Base-by-base conservation (phyloP, 2,329 filamentous ascomycete species). In the Phyllosticta ampelicida region DNA sequence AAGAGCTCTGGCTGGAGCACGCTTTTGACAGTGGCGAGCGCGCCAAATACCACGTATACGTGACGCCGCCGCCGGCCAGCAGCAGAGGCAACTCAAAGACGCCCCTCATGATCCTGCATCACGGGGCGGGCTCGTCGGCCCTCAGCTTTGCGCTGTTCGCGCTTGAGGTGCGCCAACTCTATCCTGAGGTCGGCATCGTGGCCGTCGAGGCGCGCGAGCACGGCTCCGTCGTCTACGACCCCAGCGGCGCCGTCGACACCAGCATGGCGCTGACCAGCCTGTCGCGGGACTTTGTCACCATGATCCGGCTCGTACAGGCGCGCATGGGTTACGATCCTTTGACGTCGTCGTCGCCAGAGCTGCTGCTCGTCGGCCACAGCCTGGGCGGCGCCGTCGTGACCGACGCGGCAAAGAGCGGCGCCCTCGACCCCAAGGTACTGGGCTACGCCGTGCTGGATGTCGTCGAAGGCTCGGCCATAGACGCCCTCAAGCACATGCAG, bases 381-480 rank as follows among this genome's bases (percentile, higher is more conserved):
- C 82, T 97, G 2, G 94, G 94, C 56, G 94, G 94, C 13, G 92
- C 92, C 6, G 89, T 97, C 0, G 84, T 96, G 9, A 95, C 90
- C 0, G 84, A 96, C 66, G 78, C 95, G 58, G 90, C 91, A 11
- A 84, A 81, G 66, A 79, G 79, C 18, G 83, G 83, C 1, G 75
- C 78, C 48, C 75, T 96, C 36, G 88, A 86, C 1, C 71, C 74
- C 44, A 80, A 84, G 23, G 71, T 97, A 1, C 77, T 97, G 16
- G 94, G 89, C 19, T 96, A 92, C 72, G 89, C 85, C 3, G 91
- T 97, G 8, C 78, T 99, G 16, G 94, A 99, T 72, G 90, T 99
- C 4, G 94, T 99, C 26, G 94, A 99, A 73, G 82, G 94, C 10
- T 95, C 89, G 0, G 94, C 94, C 30, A 92, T 99, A 72, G 94